A percentile compares a stretch with the other conserved stretches of the same genome.
These are phyloP conservation scores for Dipodascus albidus DNA, from an alignment of 805 yeast genomes.

Conservation along the genomic window DNA sequence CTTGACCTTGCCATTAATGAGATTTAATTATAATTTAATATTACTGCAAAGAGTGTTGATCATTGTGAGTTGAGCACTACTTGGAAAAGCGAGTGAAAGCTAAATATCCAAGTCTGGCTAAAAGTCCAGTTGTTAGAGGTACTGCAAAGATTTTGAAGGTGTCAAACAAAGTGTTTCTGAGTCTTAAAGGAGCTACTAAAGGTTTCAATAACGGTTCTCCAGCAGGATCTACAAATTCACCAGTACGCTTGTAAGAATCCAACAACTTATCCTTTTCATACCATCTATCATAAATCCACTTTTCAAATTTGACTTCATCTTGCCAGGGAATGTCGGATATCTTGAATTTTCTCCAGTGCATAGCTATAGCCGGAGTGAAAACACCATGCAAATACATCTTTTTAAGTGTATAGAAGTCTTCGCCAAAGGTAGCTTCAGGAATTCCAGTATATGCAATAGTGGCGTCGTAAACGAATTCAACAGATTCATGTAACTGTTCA, in stretches of 20 bases:
- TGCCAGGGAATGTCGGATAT: conserved; percentile 55
- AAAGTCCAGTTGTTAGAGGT: conserved; percentile 20
- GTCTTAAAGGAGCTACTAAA: conserved; percentile 15
- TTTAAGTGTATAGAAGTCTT: conserved; percentile 57
- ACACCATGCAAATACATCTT: conserved; percentile 55
- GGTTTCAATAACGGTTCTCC: conserved; percentile 7
- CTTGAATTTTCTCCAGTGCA: conserved; percentile 49
- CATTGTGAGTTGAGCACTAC: no score
- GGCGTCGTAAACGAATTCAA: conserved; percentile 57
- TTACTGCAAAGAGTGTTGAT: not conserved
- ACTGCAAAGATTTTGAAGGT: conserved; percentile 25
- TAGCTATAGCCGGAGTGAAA: conserved; percentile 56
- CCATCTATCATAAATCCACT: conserved; percentile 74
- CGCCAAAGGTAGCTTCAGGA: conserved; percentile 52
- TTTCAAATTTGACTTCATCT: conserved; percentile 44
- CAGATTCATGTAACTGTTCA: conserved; percentile 31
- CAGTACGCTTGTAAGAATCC: conserved; percentile 46
- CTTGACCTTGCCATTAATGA: no score
- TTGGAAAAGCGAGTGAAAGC: not conserved
- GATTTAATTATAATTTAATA: no score
- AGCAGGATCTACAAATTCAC: conserved; percentile 26
- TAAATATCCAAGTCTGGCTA: conserved; percentile 12
- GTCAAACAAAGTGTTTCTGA: conserved; percentile 16
- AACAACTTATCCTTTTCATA: conserved; percentile 61
- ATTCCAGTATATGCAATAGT: conserved; percentile 79